phyloP scores from a whole-genome alignment of 768 basidiomycete species.

The Mycena amicta region DNA sequence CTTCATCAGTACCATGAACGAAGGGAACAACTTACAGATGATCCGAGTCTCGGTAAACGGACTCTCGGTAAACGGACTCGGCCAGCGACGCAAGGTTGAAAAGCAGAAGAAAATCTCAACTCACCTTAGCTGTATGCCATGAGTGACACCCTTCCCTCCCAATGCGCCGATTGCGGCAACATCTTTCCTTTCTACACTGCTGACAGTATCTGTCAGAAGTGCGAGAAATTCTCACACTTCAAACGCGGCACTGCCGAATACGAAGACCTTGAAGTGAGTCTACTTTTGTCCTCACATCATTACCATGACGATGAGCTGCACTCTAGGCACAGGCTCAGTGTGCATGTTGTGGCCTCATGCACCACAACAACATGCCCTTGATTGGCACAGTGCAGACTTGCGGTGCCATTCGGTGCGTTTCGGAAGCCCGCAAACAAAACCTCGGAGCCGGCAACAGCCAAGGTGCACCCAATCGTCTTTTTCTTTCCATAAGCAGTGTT shows the following conservation, averaged over 20 bases:
- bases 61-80: neutral
- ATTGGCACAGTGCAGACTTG: conserved; percentile 1
- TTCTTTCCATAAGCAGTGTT: too few relatives aligned
- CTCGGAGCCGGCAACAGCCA: neutral
- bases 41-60: neutral
- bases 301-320: neutral
- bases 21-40: neutral
- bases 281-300: neutral
- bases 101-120: neutral
- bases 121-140: neutral
- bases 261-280: neutral
- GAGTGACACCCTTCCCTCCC: neutral
- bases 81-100: too few relatives aligned
- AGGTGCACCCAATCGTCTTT: too few relatives aligned
- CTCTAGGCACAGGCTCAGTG: conserved; percentile 4
- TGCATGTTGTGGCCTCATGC: conserved; percentile 2
- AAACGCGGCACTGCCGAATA: conserved; percentile 4
- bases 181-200: conserved; percentile 1
- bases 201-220: conserved; percentile 2
- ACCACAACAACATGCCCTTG: conserved; percentile 3
- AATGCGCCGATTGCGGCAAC: conserved; percentile 8
- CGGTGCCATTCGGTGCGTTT: neutral
- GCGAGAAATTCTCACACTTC: conserved; percentile 3
- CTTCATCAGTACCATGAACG: neutral
- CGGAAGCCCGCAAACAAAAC: neutral